Percentiles rank a stretch among this genome's conserved stretches.
phyloP scores from a whole-genome alignment of 2,329 filamentous ascomycete species.

The Magnaporthales sp. region DNA sequence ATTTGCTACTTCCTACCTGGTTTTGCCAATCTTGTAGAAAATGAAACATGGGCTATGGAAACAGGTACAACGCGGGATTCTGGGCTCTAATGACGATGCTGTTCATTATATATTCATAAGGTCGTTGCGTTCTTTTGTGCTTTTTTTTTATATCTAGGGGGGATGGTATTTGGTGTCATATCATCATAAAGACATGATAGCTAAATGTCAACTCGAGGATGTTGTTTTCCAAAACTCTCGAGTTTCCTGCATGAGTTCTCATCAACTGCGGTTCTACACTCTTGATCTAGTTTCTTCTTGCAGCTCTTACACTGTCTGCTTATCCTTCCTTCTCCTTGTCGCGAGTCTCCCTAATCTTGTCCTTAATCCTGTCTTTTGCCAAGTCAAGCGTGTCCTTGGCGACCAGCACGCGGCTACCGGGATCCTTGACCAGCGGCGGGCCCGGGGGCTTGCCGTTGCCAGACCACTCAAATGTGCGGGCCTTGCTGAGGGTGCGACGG shows the following conservation, averaged over 20 bases:
- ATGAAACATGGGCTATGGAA: neutral
- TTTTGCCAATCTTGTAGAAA: neutral
- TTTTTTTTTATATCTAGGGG: neutral
- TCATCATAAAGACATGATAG: neutral
- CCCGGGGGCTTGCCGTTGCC: neutral
- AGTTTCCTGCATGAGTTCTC: neutral
- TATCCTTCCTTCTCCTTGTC: constrained; percentile 1
- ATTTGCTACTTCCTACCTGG: too few species aligned
- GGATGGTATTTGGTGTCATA: neutral
- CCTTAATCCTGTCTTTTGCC: neutral
- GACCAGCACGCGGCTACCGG: neutral
- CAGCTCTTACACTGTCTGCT: neutral
- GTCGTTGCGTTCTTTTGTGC: neutral
- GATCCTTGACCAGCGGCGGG: neutral
- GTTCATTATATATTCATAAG: neutral
- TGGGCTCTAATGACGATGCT: neutral
- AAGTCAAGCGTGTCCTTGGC: neutral
- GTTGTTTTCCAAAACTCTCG: neutral
- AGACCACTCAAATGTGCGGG: constrained; percentile 31
- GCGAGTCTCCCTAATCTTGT: neutral
- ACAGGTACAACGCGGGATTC: neutral
- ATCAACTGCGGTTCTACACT: neutral
- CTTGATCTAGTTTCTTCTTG: neutral
- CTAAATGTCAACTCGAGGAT: neutral
- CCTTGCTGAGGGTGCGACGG: constrained; percentile 47